Evolutionary conservation across 768 basidiomycete species (phyloP).

Genomic region (Butyriboletus loyo): DNA sequence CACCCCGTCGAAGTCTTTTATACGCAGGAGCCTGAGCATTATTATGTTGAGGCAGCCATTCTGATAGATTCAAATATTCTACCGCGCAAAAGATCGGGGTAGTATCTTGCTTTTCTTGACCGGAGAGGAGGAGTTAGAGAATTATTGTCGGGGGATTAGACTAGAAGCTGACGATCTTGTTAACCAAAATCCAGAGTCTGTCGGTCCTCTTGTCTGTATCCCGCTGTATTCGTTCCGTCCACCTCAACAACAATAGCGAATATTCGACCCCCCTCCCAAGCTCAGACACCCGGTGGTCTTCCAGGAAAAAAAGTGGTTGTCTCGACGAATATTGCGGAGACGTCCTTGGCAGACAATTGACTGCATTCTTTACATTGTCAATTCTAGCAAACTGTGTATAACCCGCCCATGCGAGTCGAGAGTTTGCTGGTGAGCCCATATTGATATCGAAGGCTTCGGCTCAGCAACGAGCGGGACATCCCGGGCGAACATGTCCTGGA

Average conservation of each 20-base stretch:
- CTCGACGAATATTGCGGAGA: slow-evolving; percentile 97
- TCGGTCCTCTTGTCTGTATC: slow-evolving; percentile 86
- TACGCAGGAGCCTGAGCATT: slow-evolving; percentile 87
- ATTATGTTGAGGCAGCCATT: slow-evolving; percentile 97
- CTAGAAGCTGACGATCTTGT: slow-evolving; percentile 82
- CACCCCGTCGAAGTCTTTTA: slow-evolving; percentile 97
- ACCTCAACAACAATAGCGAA: slow-evolving; percentile 91
- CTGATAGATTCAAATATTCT: slow-evolving; percentile 96
- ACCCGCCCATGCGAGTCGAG: slow-evolving; percentile 95
- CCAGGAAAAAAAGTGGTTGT: slow-evolving; percentile 92
- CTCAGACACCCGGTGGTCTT: slow-evolving; percentile 61
- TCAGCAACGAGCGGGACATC: slow-evolving; percentile 94
- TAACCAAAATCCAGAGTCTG: slow-evolving; percentile 64
- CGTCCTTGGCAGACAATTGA: slow-evolving; percentile 96
- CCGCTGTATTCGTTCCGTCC: slow-evolving; percentile 95
- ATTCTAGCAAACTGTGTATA: slow-evolving; percentile 98
- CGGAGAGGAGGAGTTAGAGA: slow-evolving; percentile 98
- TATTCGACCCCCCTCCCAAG: slow-evolving; percentile 86
- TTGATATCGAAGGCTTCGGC: slow-evolving; percentile 96
- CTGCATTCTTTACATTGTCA: slow-evolving; percentile 99
- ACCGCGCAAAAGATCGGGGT: slow-evolving; percentile 90
- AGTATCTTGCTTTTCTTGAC: slow-evolving; percentile 95
- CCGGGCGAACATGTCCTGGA: slow-evolving; percentile 92
- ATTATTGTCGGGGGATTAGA: slow-evolving; percentile 91
- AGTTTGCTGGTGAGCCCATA: slow-evolving; percentile 89